Conservation (phyloP, 1,284 basidiomycete species). For the Pseudozyma sp. region DNA sequence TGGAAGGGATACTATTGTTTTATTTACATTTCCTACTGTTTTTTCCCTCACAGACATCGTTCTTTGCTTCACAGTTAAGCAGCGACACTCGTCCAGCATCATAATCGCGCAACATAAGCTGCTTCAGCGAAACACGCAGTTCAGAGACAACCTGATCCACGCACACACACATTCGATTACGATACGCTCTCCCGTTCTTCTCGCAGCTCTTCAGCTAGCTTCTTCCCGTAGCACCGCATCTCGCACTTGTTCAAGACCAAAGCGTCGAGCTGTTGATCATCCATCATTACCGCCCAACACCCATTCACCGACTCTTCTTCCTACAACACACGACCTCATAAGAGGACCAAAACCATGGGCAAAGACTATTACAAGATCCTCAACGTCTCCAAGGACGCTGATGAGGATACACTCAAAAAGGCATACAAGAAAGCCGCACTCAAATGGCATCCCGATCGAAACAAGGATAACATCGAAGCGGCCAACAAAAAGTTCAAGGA, state of each 20-base stretch:
- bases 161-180: too few relatives aligned
- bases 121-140: too few relatives aligned
- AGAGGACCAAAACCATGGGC: conserved; percentile 57
- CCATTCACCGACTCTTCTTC: neutral
- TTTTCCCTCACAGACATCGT: too few relatives aligned
- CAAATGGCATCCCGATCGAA: conserved; percentile 93
- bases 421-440: conserved; percentile 73
- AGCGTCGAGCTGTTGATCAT: neutral
- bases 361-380: conserved; percentile 69
- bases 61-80: too few relatives aligned
- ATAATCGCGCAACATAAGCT: too few relatives aligned
- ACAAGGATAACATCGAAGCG: conserved; percentile 78
- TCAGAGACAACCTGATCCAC: too few relatives aligned
- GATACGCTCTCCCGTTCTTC: too few relatives aligned
- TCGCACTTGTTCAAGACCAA: neutral
- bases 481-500: conserved; percentile 94
- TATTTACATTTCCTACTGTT: too few relatives aligned
- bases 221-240: neutral
- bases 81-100: too few relatives aligned
- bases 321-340: conserved; percentile 20
- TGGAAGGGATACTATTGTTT: too few relatives aligned
- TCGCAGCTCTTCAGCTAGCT: too few relatives aligned
- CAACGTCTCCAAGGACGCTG: conserved; percentile 62
- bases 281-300: conserved; percentile 18
- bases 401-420: conserved; percentile 67